Base-by-base conservation (phyloP, 305 asterid genomes). In the Fraxinus greggii region DNA sequence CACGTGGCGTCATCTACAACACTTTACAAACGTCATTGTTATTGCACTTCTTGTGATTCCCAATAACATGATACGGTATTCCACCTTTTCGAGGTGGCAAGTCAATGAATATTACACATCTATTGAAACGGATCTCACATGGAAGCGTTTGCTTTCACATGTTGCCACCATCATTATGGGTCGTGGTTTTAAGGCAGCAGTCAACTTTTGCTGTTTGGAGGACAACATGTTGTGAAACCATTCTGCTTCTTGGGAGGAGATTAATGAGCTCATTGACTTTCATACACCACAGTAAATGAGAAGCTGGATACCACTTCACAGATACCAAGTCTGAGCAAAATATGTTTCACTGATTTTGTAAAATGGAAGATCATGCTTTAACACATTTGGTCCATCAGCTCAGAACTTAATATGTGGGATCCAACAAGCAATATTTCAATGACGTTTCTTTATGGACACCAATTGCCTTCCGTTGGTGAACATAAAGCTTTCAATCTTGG, bases 1-100 rank as follows among this genome's bases (percentile, higher is more conserved):
- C 78, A 67, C 78, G 42, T 83, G 86, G 79, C 81, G 33, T 80
- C 61, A 80, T 80, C 74, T 48, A 45, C 82, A 56, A 54, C 77
- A 40, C 77, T 26, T 79, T 32, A 45, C 77, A 33, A 63, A 69
- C 40, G 21, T 15, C 72, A 54, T 83, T 54, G 36, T 63, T 65
- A 17, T 73, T 73, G 83, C 76, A 28, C 72, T 73, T 76, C 65
- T 75, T n/a, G 48, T 72, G 67, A 69, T 69, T 21, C 74, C 67
- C 31, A 48, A 67, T 83, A 54, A 69, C 28, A 24, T 5, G 24
- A 69, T 15, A 69, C 3, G 23, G 75, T 17, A 69, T 69, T 28
- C 74, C 21, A 67, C 74, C 74, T 67, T 67, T 67, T 67, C 36
- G 19, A 67, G 38, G 74, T 67, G 36, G 74, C 35, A 28, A 67